These are phyloP conservation scores for Blepharisma undulans DNA, from an alignment of 169 alveolate genomes.

Conservation along the genomic window DNA sequence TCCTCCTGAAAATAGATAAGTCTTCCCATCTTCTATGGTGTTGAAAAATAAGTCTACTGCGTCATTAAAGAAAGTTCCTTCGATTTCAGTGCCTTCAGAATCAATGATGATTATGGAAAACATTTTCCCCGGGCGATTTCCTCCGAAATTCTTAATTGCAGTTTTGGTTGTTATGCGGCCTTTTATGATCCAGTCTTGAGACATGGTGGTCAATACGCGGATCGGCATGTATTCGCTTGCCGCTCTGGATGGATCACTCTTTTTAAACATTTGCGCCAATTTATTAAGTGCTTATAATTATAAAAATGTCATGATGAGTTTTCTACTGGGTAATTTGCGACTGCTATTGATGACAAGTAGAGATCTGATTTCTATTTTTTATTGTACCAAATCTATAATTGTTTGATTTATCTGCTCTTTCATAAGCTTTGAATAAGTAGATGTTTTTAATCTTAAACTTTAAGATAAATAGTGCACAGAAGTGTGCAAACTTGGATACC, in stretches of 20 bases:
- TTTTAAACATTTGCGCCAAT: background rate
- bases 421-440: too few species aligned
- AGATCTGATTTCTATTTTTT: background rate
- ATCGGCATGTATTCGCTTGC: conserved; percentile 54
- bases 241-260: background rate
- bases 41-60: conserved; percentile 41
- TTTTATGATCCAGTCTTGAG: conserved; percentile 62
- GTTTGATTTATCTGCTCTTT: too few species aligned
- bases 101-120: conserved; percentile 57
- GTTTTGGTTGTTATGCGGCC: conserved; percentile 60
- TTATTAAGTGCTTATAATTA: background rate
- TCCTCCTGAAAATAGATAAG: conserved; percentile 54
- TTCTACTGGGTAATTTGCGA: background rate
- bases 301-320: background rate
- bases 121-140: conserved; percentile 56
- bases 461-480: too few species aligned
- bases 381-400: too few species aligned
- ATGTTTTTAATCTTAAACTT: too few species aligned
- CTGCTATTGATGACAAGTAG: background rate
- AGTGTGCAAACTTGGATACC: too few species aligned
- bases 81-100: conserved; percentile 45
- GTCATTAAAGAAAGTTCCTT: conserved; percentile 58
- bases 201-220: conserved; percentile 46
- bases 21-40: conserved; percentile 36
- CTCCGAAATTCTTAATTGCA: conserved; percentile 38